A percentile compares a stretch with the other conserved stretches of the same genome.
phyloP scores from a whole-genome alignment of 1,284 basidiomycete species.

The Entoloma clypeatum region DNA sequence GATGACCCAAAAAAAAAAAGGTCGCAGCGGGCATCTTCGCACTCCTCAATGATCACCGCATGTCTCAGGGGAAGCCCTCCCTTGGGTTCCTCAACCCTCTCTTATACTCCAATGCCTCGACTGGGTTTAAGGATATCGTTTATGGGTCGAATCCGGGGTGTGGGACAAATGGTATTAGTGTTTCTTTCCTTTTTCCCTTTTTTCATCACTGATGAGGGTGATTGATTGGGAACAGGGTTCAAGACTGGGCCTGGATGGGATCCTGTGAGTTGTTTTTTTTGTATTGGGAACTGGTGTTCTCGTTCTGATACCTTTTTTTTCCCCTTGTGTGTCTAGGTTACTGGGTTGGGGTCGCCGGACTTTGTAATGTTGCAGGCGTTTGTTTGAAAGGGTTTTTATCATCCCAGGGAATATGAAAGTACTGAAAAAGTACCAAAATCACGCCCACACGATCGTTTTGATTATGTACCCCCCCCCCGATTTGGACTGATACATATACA shows the following conservation, averaged over 20 bases:
- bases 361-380: slow-evolving; percentile 50
- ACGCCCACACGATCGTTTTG: too few relatives aligned
- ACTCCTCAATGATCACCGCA: slow-evolving; percentile 56
- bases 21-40: slow-evolving; percentile 56
- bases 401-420: too few relatives aligned
- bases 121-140: slow-evolving; percentile 60
- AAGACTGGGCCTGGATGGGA: slow-evolving; percentile 57
- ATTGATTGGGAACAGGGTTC: slow-evolving; percentile 35
- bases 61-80: slow-evolving; percentile 44
- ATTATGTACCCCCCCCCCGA: too few relatives aligned
- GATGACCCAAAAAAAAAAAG: slow-evolving; percentile 24
- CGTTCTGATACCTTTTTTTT: slow-evolving; percentile 5
- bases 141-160: slow-evolving; percentile 50
- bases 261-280: slow-evolving; percentile 42
- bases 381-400: too few relatives aligned
- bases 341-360: slow-evolving; percentile 60
- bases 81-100: slow-evolving; percentile 64
- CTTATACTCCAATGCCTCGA: slow-evolving; percentile 44
- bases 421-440: too few relatives aligned
- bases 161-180: slow-evolving; percentile 30
- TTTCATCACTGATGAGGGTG: slow-evolving; percentile 1
- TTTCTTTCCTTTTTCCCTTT: slow-evolving; percentile 1
- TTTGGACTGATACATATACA: too few relatives aligned
- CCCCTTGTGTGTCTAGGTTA: slow-evolving; percentile 46
- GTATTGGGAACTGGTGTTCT: neutral